phyloP scores from a whole-genome alignment of 75 land plant species.

The Selaginella tamariscina region DNA sequence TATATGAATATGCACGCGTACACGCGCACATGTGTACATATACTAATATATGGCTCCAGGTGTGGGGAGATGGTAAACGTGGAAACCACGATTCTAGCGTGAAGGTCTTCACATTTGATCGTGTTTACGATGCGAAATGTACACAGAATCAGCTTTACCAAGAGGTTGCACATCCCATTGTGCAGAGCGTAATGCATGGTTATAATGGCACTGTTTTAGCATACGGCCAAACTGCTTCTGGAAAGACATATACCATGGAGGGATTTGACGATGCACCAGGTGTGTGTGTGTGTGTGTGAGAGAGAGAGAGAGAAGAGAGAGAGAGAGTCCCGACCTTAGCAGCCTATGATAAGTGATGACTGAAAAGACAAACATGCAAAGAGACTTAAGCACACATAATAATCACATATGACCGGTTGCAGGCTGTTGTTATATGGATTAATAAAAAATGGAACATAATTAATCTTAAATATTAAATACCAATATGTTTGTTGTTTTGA shows the following conservation, averaged over 20 bases:
- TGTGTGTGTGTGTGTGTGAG: too few species aligned
- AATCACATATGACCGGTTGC: too few species aligned
- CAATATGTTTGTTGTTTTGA: neutral
- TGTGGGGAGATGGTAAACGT: neutral
- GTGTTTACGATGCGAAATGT: conserved; percentile 22
- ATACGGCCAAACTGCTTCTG: conserved; percentile 37
- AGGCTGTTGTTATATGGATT: too few species aligned
- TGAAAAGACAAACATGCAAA: too few species aligned
- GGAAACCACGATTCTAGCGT: conserved; percentile 14
- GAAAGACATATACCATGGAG: conserved; percentile 37
- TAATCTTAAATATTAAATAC: too few species aligned
- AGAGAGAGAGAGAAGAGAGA: too few species aligned
- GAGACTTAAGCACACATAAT: too few species aligned
- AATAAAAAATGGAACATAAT: too few species aligned
- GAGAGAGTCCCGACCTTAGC: too few species aligned
- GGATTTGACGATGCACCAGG: conserved; percentile 31
- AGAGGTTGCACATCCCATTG: conserved; percentile 35
- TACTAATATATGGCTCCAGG: neutral
- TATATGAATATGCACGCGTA: too few species aligned
- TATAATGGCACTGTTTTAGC: conserved; percentile 37
- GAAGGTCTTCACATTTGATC: conserved; percentile 34
- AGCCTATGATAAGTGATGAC: too few species aligned
- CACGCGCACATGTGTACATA: too few species aligned
- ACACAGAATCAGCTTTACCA: conserved; percentile 28
- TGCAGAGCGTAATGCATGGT: conserved; percentile 36